Evolutionary conservation across 768 basidiomycete genomes (phyloP), one percentile per base, ranked within the genome.

Genomic region (Kwoniella europaea): DNA sequence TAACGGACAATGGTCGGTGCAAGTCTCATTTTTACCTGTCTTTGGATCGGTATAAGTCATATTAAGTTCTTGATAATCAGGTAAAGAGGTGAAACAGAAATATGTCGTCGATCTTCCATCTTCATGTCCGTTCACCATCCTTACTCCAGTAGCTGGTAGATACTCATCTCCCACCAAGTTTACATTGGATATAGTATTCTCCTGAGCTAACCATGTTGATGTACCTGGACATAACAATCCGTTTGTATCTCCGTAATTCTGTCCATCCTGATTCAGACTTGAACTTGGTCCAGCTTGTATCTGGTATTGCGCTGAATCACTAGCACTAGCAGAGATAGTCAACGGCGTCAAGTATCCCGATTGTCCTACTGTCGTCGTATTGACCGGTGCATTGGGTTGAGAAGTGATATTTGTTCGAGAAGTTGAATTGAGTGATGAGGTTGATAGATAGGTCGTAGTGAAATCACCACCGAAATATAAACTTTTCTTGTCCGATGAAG

Each of bases 391-490:
- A 76, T 89, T 90, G 13, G 92, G 92, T 3, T 94, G 90, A 69
- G 91, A 94, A 12, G 92, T 92, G 79, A 93, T 94, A 35, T 74
- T 69, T 13, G 63, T 68, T 60, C 65, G 63, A 57, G 76, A 59
- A 53, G 90, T 89, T 71, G 87, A 87, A 78, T 89, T 91, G 59
- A 88, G 75, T 42, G 86, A 84, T 2, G 73, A 71, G 41, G 77
- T 75, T 4, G 72, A 70, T 12, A 68, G 84, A 79, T 92, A 94
- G 1, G 88, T 85, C 2, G 92, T 91, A 66, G 91, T 76, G 86
- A 99, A 99, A 13, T 91, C 90, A 50, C 97, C 97, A 0, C 91
- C 88, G 79, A 98, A 94, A 81, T 94, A 91, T 65, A 98, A 84
- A 72, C 91, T 92, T 13, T 86, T 85, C 65, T 87, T 86, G 64